Evolutionary conservation across 768 basidiomycete species (phyloP), one percentile per base, ranked within the genome.

Genomic region (Podaxis sp.): DNA sequence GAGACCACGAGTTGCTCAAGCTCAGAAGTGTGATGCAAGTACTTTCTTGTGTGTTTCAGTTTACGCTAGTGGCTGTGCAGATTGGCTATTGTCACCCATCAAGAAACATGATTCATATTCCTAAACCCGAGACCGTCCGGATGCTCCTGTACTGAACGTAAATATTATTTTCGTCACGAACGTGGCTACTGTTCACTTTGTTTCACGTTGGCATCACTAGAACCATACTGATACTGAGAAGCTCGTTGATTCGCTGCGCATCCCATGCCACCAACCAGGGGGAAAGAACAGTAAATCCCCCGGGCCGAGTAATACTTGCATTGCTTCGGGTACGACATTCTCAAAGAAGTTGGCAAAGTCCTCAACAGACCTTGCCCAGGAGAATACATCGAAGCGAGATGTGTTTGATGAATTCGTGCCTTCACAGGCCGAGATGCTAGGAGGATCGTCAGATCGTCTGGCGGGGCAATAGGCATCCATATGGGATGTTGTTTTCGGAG

Each of bases 161-260:
- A 32, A 32, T 32, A 32, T 32, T 9, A 32, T 5, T 32, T 32
- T 32, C 32, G 32, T 32, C 32, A 32, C 32, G 32, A 32, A 32
- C 32, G 32, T 32, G 7, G 32, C 7, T 32, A 32, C 5, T 32
- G 32, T 32, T 9, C 6, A 5, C 32, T 32, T 32, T 32, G 32
- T 32, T 32, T 32, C 32, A 32, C 32, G 32, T 9, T 32, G 32
- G 7, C 32, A 32, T 25, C 3, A 2, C 58, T 66, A 95, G 72
- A 93, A 95, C 92, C 93, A 95, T 82, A 93, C 89, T 35, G 94
- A 95, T 50, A 95, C 81, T 46, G 93, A 95, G 70, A 92, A 88
- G 74, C 92, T 93, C 40, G 79, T 84, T 23, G 83, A 82, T 74
- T 92, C 91, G 71, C 86, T 88, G 64, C 87, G 83, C 90, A 93